Conservation (phyloP, 1,139 yeast genomes). For the Wickerhamomyces sp. region DNA sequence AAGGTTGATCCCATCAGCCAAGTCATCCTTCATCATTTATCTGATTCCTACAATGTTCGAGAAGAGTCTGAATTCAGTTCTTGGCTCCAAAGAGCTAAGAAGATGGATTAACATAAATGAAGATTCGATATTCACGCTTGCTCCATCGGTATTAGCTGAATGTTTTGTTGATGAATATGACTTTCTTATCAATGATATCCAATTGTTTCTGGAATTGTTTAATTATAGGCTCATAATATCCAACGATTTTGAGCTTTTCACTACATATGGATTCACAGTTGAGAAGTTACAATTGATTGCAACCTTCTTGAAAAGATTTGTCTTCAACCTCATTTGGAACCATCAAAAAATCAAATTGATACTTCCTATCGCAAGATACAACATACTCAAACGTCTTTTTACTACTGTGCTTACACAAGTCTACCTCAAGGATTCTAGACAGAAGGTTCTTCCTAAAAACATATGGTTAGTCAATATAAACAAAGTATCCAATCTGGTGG, state of each 20-base stretch:
- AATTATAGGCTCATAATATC: slow-evolving; percentile 61
- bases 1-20: slow-evolving; percentile 18
- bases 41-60: slow-evolving; percentile 22
- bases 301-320: slow-evolving; percentile 47
- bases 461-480: slow-evolving; percentile 17
- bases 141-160: slow-evolving; percentile 11
- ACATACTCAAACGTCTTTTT: slow-evolving; percentile 31
- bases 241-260: slow-evolving; percentile 61
- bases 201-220: slow-evolving; percentile 45
- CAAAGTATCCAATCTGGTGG: slow-evolving; percentile 7
- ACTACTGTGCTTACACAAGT: slow-evolving; percentile 61
- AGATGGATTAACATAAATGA: slow-evolving; percentile 23
- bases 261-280: slow-evolving; percentile 38
- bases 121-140: slow-evolving; percentile 14
- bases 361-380: slow-evolving; percentile 2
- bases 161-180: slow-evolving; percentile 16
- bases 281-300: slow-evolving; percentile 45
- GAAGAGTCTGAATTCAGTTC: slow-evolving; percentile 17
- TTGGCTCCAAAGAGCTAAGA: slow-evolving; percentile 21
- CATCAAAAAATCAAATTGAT: slow-evolving; percentile 14
- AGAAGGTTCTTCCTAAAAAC: slow-evolving; percentile 29
- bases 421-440: slow-evolving; percentile 63
- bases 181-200: slow-evolving; percentile 27
- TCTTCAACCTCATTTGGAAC: slow-evolving; percentile 51
- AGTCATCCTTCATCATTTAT: slow-evolving; percentile 21